These are phyloP conservation scores for Ceratocystis huliohia DNA, from an alignment of 2,329 filamentous ascomycete genomes.

Conservation along the genomic window DNA sequence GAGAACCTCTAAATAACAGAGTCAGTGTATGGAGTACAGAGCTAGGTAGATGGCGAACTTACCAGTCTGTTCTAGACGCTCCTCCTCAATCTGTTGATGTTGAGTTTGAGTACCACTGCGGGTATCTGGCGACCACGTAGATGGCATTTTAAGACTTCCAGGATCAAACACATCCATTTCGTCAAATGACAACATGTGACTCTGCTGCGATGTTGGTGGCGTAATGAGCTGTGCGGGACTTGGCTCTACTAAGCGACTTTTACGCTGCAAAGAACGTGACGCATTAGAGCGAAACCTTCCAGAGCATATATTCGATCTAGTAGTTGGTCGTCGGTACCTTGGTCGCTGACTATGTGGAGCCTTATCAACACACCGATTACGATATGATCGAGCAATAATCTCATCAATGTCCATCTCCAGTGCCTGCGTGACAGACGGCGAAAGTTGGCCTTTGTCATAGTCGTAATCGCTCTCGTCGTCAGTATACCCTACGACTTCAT, in stretches of 20 bases:
- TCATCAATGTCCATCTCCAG: conserved; percentile 19
- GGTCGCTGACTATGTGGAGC: not conserved
- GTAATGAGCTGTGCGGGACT: conserved; percentile 7
- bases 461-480: conserved; percentile 3
- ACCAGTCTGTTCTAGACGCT: not conserved
- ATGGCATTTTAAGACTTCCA: not conserved
- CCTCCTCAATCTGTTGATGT: not conserved
- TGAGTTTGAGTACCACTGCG: not conserved
- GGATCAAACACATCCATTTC: conserved; percentile 10
- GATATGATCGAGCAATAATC: conserved; percentile 13
- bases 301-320: not conserved
- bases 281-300: not conserved
- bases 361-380: not conserved
- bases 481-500: not conserved
- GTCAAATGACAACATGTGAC: conserved; percentile 4
- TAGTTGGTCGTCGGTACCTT: not conserved
- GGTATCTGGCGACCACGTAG: not conserved
- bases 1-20: not conserved
- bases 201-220: conserved; percentile 12
- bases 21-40: not conserved
- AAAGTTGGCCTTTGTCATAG: not conserved
- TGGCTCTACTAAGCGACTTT: not conserved
- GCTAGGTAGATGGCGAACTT: not conserved
- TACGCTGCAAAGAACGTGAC: not conserved
- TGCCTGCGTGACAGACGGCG: conserved; percentile 15